Evolutionary conservation across 495 filamentous ascomycete genomes (phyloP).

Genomic region (Cairneyella variabilis): DNA sequence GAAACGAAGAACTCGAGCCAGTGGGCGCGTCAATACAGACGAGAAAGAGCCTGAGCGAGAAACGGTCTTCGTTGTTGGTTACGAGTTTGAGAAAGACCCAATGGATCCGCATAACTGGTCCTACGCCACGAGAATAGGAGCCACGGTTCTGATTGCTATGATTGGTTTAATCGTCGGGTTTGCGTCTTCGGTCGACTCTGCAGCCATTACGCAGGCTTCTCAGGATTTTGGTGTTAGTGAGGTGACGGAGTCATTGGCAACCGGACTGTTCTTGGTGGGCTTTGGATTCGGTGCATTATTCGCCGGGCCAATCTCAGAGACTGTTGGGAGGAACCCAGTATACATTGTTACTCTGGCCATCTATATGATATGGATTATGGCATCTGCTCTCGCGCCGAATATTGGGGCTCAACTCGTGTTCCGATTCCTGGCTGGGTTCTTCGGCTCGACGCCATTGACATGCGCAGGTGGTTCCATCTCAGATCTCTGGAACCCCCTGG

Average conservation of each 20-base stretch:
- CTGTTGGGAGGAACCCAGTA: constrained; percentile 58
- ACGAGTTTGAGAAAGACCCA: constrained; percentile 43
- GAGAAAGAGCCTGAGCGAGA: constrained; percentile 11
- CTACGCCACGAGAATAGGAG: constrained; percentile 29
- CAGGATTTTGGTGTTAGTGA: constrained; percentile 47
- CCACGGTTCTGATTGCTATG: constrained; percentile 42
- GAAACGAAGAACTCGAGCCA: constrained; percentile 1
- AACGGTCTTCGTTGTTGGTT: constrained; percentile 55
- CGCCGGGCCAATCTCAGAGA: constrained; percentile 50
- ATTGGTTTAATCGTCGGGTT: constrained; percentile 47
- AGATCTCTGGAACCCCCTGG: constrained; percentile 67
- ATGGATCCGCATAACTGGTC: constrained; percentile 50
- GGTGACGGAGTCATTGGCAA: constrained; percentile 49
- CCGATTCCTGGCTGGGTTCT: constrained; percentile 72
- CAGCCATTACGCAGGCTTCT: constrained; percentile 39
- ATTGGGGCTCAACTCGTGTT: constrained; percentile 63
- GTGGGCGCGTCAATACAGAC: neutral
- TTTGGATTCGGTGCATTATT: constrained; percentile 55
- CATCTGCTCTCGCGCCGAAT: constrained; percentile 68
- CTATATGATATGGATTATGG: constrained; percentile 71
- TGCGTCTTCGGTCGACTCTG: constrained; percentile 50
- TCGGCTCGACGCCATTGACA: constrained; percentile 71
- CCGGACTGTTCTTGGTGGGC: constrained; percentile 58
- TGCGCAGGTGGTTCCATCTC: constrained; percentile 81
- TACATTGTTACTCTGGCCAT: constrained; percentile 64